Evolutionary conservation across 164 flowering plant genomes (phyloP), one percentile per base, ranked within the genome.

Genomic region (Magnolia kwangsiensis): DNA sequence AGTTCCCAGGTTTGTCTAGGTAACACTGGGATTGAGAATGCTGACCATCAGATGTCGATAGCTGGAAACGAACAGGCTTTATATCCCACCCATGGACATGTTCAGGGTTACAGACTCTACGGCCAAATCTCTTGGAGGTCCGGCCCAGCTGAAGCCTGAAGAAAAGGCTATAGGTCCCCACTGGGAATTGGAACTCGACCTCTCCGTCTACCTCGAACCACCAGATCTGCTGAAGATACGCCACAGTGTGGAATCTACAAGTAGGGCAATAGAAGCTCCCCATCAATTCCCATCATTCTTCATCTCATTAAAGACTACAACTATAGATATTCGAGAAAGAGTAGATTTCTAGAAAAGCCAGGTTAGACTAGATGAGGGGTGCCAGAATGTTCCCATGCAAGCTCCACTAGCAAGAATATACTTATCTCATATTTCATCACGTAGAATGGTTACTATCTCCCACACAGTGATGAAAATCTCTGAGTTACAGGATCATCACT

Each of bases 191-290:
- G 81, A 92, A 89, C 79, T 94, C 91, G 0, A 94, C 24, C 72
- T 92, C 92, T 49, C 98, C 98, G 4, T 81, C 88, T 18, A 90
- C 88, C 79, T 93, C 91, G 51, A 93, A 82, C 98, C 98, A 91
- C 98, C 98, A 93, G 8, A 85, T 89, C 76, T 94, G 97, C 73
- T 92, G 93, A 63, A 92, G 92, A 80, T 91, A 94, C 29, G 97
- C 98, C 18, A 92, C 88, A 7, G 89, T 80, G 29, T 82, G 88
- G 81, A 90, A 94, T 74, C 97, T 91, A 70, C 71, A 67, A 67
- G 50, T n/a, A 51, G 24, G 8, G 27, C 51, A 29, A 50, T 11
- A 2, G 29, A 0, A 20, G 23, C 27, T 51, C 7, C 7, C 61
- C 11, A 9, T 55, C 18, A 55, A 16, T 55, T 55, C 18, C 61